Evolutionary conservation across 768 basidiomycete species (phyloP), one percentile per base, ranked within the genome.

Genomic region (Lactarius deliciosus): DNA sequence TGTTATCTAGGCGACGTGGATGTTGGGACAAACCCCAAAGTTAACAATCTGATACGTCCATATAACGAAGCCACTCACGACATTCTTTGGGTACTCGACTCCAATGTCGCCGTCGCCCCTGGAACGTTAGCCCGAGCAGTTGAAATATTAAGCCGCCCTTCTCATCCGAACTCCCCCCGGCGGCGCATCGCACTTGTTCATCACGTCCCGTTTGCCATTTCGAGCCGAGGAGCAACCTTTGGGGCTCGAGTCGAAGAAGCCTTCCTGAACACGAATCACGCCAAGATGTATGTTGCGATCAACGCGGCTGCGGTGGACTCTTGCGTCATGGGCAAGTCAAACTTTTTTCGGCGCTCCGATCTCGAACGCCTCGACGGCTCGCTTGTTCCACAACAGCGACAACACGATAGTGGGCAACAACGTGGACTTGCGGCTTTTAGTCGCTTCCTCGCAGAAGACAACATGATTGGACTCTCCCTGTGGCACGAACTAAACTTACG

Each of bases 211-310:
- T 92, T 94, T 73, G 96, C 94, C 1, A 83, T 84, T 61, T 82
- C 89, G 64, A 86, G 86, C 67, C 87, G 89, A 72, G 78, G 89
- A 72, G 78, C 82, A 60, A 77, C 81, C 20, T 79, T 94, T 64
- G 97, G 97, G 2, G 88, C 94, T 34, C 81, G 85, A 68, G 81
- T 98, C 32, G 97, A 99, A 78, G 91, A 94, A 68, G 94, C 92
- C 0, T 99, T 96, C 76, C 79, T 99, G 64, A 98, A 98, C 76
- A 96, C 95, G 5, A 98, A 94, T 68, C 97, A 98, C 73, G 94
- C 96, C 30, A 98, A 96, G 78, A 95, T 98, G 91, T 98, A 98
- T 73, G 83, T 98, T 61, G 95, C 94, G 11, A 93, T 98, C 74
- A 96, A 96, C 78, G 85, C 90, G 0, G 79, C 91, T 56, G 92